A percentile compares a stretch with the other conserved stretches of the same genome.
Conservation (phyloP, 2,329 filamentous ascomycete genomes). For the Nemania sp. region DNA sequence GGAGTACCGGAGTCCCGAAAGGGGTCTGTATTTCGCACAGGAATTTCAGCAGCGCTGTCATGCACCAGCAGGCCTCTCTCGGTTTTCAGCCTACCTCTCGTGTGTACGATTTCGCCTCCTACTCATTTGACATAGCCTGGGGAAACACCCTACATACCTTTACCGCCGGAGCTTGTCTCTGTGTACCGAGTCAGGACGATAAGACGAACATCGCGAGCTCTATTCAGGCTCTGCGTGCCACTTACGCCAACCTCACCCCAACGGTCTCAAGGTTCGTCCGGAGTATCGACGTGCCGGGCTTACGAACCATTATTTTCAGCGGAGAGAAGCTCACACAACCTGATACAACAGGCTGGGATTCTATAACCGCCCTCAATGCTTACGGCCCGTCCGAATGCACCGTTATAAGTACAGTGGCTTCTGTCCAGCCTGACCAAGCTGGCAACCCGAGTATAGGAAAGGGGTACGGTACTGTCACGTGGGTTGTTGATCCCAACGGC, state of each 20-base stretch:
- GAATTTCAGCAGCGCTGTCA: neutral
- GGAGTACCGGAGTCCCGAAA: neutral
- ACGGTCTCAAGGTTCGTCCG: neutral
- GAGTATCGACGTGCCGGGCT: neutral
- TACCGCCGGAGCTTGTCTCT: neutral
- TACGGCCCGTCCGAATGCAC: constrained; percentile 14
- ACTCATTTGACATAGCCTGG: neutral
- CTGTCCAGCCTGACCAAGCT: neutral
- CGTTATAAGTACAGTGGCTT: neutral
- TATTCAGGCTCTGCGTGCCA: neutral
- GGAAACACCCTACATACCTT: neutral
- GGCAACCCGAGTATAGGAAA: constrained; percentile 3
- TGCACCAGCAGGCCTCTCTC: neutral
- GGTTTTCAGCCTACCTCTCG: neutral
- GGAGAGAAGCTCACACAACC: neutral
- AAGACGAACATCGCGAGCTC: neutral
- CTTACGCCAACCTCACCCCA: neutral
- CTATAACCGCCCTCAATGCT: constrained; percentile 3
- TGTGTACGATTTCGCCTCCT: neutral
- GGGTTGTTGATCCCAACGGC: constrained; percentile 45
- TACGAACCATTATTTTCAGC: neutral
- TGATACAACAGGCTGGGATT: no score
- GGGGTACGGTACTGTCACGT: constrained; percentile 25
- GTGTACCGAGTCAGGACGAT: neutral
- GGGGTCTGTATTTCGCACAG: neutral